Evolutionary conservation across 345 rosid species (phyloP).

Genomic region (Rhodamnia rubescens): DNA sequence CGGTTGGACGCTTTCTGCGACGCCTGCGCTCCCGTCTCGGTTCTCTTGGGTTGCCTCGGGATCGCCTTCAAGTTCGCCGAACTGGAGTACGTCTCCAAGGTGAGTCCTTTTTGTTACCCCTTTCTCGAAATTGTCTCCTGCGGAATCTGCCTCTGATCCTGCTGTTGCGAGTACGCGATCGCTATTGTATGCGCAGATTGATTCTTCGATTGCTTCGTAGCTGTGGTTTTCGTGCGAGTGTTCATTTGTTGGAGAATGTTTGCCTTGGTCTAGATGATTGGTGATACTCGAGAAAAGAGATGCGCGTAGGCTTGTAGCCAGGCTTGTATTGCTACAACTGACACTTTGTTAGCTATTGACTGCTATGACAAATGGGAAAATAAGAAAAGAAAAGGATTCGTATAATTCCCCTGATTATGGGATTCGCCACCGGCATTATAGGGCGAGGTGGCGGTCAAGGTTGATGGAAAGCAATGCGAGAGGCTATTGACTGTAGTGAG

Average conservation of each 20-base stretch:
- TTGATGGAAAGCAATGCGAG: not conserved
- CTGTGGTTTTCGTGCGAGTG: not conserved
- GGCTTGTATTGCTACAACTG: not conserved
- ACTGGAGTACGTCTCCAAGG: constrained; percentile 8
- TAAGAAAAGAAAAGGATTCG: not conserved
- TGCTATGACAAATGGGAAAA: not conserved
- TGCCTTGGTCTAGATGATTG: not conserved
- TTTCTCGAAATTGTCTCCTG: not conserved
- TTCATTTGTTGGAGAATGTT: not conserved
- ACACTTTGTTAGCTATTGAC: not conserved
- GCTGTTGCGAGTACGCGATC: not conserved
- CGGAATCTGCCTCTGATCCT: not conserved
- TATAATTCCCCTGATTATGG: not conserved
- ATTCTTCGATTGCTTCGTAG: not conserved
- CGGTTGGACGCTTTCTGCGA: constrained; percentile 12
- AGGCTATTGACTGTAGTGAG: not conserved
- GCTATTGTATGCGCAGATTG: not conserved
- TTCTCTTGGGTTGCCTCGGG: constrained; percentile 12
- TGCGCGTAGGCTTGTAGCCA: not conserved
- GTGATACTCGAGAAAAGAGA: not conserved
- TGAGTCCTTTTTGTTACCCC: constrained; percentile 31
- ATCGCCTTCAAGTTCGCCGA: constrained; percentile 14
- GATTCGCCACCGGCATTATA: not conserved
- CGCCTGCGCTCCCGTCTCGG: constrained; percentile 9
- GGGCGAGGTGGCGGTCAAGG: not conserved